Conservation (phyloP, 305 asterid species). For the Solanum hybrid region DNA sequence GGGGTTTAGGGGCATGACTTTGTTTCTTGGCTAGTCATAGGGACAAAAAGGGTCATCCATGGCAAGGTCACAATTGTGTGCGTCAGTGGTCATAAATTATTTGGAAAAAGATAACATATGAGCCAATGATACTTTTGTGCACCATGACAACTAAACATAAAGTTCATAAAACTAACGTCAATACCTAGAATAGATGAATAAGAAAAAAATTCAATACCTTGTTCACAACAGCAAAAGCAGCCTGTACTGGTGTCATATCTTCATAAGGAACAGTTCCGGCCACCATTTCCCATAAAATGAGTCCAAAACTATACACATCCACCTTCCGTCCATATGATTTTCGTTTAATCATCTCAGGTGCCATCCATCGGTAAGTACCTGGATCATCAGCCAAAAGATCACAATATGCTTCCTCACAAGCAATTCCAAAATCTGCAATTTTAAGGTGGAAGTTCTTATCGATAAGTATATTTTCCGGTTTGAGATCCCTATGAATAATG, state of each 20-base stretch:
- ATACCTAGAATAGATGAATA: neutral
- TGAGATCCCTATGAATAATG: conserved; percentile 26
- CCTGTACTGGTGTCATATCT: conserved; percentile 21
- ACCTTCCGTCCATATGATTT: conserved; percentile 19
- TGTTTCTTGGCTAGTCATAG: neutral
- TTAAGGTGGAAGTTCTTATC: conserved; percentile 11
- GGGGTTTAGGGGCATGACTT: neutral
- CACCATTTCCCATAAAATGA: conserved; percentile 24
- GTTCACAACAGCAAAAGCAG: conserved; percentile 18
- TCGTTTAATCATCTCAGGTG: conserved; percentile 25
- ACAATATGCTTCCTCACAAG: conserved; percentile 19
- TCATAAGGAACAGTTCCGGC: conserved; percentile 13
- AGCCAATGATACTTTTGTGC: neutral
- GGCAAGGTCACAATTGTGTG: neutral
- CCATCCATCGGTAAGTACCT: conserved; percentile 33
- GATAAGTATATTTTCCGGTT: conserved; percentile 23
- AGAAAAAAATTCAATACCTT: conserved; percentile 6
- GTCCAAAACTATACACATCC: conserved; percentile 29
- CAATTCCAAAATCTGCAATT: conserved; percentile 25
- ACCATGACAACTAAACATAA: neutral
- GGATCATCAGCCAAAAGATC: neutral
- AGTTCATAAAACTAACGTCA: neutral
- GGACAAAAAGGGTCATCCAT: neutral
- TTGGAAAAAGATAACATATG: neutral
- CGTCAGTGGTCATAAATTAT: neutral